Base-by-base conservation (phyloP, 495 filamentous ascomycete species). In the Daldinia bambusicola region DNA sequence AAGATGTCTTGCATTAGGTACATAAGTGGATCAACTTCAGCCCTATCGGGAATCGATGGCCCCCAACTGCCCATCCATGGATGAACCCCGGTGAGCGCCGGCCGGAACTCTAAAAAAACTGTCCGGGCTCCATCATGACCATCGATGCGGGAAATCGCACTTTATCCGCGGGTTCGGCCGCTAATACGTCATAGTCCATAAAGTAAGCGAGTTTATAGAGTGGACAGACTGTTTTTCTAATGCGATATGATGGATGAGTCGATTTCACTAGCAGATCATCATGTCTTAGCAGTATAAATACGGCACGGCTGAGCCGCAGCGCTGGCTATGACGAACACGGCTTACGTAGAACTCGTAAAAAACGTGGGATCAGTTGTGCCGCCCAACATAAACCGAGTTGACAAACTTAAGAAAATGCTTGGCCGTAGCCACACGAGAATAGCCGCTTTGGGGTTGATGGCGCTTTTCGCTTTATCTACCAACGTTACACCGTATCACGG, bases 21-120 rank as follows among this genome's bases (percentile, higher is more conserved):
- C 34, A 48, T 48, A 22, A 48, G 43, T 48, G 43, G 43, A 48
- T 48, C 18, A 22, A 48, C 3, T 66, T 70, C 67, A 70, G 67
- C 67, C 67, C 56, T 70, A 70, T 26, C n/a, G n/a, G n/a, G 32
- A 66, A 31, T 40, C 20, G 16, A 55, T 38, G 32, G 56, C 50
- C 61, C 67, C 41, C 56, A 48, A 1, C 43, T 22, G 16, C 43
- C 43, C 43, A 10, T 48, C 16, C 43, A 65, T 65, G 26, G 26
- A 26, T 56, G 18, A 6, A 56, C 61, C 66, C 52, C 59, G 6
- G 38, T 43, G 14, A 13, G 32, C 6, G 57, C 36, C 20, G 61
- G 55, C 31, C 22, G 20, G 32, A 59, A 34, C 31, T 34, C 32
- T 8, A 57, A 26, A 40, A 26, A 38, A 9, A 3, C 32, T 34